These are phyloP conservation scores for Geotrichum phurueaensis DNA, from an alignment of 1,139 yeast genomes.

Conservation along the genomic window DNA sequence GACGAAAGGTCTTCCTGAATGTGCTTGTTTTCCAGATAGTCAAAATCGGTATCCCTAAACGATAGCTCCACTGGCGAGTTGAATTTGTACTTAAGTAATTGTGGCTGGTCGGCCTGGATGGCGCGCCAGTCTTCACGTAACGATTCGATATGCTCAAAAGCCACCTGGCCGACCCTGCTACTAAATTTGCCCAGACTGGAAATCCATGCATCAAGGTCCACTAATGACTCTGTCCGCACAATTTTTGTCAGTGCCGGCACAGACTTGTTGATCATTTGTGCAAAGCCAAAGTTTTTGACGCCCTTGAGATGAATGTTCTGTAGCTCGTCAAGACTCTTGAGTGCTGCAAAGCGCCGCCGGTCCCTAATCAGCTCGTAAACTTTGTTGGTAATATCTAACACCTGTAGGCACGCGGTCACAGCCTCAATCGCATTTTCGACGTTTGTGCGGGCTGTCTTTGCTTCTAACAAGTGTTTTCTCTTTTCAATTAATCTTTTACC, in stretches of 20 bases:
- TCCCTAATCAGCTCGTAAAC: slow-evolving; percentile 74
- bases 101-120: slow-evolving; percentile 38
- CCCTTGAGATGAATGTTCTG: slow-evolving; percentile 60
- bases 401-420: slow-evolving; percentile 59
- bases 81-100: slow-evolving; percentile 57
- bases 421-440: slow-evolving; percentile 36
- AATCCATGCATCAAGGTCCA: slow-evolving; percentile 60
- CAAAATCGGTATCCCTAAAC: slow-evolving; percentile 51
- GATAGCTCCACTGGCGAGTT: slow-evolving; percentile 83
- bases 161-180: slow-evolving; percentile 32
- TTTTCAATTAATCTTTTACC: slow-evolving; percentile 17
- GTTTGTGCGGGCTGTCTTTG: slow-evolving; percentile 30
- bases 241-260: slow-evolving; percentile 71
- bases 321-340: slow-evolving; percentile 74
- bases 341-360: slow-evolving; percentile 77
- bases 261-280: slow-evolving; percentile 53
- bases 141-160: slow-evolving; percentile 50
- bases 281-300: slow-evolving; percentile 69
- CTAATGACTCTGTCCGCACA: slow-evolving; percentile 74
- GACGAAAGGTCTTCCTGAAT: slow-evolving; percentile 57
- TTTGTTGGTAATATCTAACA: slow-evolving; percentile 78
- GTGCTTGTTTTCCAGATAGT: slow-evolving; percentile 38
- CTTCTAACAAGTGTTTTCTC: slow-evolving; percentile 30
- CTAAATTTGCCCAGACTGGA: slow-evolving; percentile 14
- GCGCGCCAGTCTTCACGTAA: slow-evolving; percentile 56